These are phyloP conservation scores for Tetrastigma voinierianum DNA, from an alignment of 164 flowering plant species.

Conservation along the genomic window DNA sequence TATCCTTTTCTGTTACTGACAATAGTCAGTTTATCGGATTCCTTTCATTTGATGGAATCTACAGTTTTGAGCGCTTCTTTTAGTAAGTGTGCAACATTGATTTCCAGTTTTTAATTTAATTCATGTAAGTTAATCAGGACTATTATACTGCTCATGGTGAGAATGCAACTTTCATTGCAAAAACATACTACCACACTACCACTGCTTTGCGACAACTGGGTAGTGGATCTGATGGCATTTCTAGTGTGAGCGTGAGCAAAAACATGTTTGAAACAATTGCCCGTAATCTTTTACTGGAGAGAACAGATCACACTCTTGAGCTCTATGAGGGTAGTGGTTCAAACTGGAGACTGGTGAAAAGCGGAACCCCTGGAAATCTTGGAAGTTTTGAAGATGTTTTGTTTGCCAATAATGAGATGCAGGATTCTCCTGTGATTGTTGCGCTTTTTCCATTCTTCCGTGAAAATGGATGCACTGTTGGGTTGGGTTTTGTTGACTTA, in stretches of 20 bases:
- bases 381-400: conserved; percentile 94
- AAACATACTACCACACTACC: conserved; percentile 85
- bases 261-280: conserved; percentile 97
- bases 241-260: conserved; percentile 79
- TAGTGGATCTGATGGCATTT: conserved; percentile 67
- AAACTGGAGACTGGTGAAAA: conserved; percentile 84
- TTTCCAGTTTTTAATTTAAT: not conserved
- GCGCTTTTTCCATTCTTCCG: conserved; percentile 57
- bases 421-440: conserved; percentile 79
- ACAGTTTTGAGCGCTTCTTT: not conserved
- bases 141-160: conserved; percentile 95
- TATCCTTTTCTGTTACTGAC: not conserved
- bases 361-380: conserved; percentile 96
- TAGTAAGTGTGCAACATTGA: not conserved
- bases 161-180: conserved; percentile 90
- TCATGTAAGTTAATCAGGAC: conserved; percentile 64
- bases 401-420: conserved; percentile 97
- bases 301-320: conserved; percentile 90
- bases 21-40: not conserved
- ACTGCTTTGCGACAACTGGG: conserved; percentile 86
- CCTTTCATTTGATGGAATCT: not conserved
- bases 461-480: conserved; percentile 73
- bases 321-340: conserved; percentile 96
- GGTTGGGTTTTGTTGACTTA: conserved; percentile 68
- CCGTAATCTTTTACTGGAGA: conserved; percentile 90